phyloP scores from a whole-genome alignment of 805 yeast species.

The Candida michaelii region DNA sequence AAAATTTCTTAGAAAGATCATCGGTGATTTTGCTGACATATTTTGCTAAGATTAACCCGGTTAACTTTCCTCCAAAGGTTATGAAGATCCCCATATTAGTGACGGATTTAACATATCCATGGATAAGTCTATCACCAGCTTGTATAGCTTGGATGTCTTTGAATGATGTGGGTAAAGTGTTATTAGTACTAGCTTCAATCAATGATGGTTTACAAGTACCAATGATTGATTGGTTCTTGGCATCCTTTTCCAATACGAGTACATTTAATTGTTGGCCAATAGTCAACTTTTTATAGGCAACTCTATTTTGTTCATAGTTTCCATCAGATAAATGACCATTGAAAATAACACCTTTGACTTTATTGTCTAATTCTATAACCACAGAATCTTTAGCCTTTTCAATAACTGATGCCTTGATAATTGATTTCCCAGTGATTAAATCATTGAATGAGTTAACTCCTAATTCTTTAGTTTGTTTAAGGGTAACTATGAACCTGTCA shows the following conservation, averaged over 20 bases:
- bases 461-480: slow-evolving; percentile 60
- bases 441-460: slow-evolving; percentile 47
- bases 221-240: slow-evolving; percentile 57
- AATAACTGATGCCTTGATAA: slow-evolving; percentile 58
- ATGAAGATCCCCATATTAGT: slow-evolving; percentile 84
- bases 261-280: slow-evolving; percentile 65
- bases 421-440: slow-evolving; percentile 59
- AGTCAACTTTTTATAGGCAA: slow-evolving; percentile 56
- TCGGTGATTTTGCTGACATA: slow-evolving; percentile 56
- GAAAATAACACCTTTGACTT: slow-evolving; percentile 66
- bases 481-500: slow-evolving; percentile 65
- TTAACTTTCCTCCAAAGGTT: slow-evolving; percentile 73
- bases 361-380: slow-evolving; percentile 57
- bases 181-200: slow-evolving; percentile 58
- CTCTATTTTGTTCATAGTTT: slow-evolving; percentile 70
- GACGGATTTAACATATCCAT: slow-evolving; percentile 77
- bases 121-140: slow-evolving; percentile 42
- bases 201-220: slow-evolving; percentile 66
- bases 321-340: slow-evolving; percentile 79
- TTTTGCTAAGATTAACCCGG: slow-evolving; percentile 79
- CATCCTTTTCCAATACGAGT: slow-evolving; percentile 66
- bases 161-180: slow-evolving; percentile 56
- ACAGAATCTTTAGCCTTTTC: slow-evolving; percentile 77
- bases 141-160: slow-evolving; percentile 46
- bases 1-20: slow-evolving; percentile 55